Conservation (phyloP, 805 yeast species). For the Candida boidinii region DNA sequence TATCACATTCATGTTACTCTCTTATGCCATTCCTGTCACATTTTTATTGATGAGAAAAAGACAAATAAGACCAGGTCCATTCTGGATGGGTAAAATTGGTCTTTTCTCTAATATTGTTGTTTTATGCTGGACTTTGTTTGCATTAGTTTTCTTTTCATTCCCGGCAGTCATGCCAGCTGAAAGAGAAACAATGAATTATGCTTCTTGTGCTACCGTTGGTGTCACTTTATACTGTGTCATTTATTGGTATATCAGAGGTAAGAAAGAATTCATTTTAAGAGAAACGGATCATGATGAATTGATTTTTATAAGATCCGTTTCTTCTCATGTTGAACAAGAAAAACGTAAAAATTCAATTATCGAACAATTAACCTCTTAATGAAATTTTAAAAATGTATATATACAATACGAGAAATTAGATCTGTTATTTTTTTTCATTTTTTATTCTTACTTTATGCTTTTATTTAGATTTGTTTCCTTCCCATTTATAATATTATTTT, state of each 20-base stretch:
- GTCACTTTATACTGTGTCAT: constrained; percentile 32
- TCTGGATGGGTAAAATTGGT: constrained; percentile 56
- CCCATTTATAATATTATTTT: too few relatives aligned
- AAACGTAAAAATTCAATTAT: too few relatives aligned
- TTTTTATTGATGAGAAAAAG: constrained; percentile 42
- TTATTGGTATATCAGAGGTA: constrained; percentile 44
- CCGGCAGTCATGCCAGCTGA: constrained; percentile 58
- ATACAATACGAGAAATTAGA: too few relatives aligned
- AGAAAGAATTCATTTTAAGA: constrained; percentile 10
- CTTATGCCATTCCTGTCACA: constrained; percentile 47
- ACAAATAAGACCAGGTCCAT: constrained; percentile 54
- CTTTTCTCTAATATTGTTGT: constrained; percentile 39
- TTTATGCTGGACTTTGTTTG: constrained; percentile 49
- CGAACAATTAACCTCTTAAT: too few relatives aligned
- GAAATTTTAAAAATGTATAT: too few relatives aligned
- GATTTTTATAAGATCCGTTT: too few relatives aligned
- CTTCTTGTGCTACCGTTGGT: constrained; percentile 46
- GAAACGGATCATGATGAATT: constrained; percentile 7
- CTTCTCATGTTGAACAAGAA: too few relatives aligned
- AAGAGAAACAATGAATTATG: constrained; percentile 59
- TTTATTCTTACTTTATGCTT: too few relatives aligned
- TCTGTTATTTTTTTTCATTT: too few relatives aligned
- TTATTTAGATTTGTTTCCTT: too few relatives aligned
- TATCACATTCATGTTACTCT: constrained; percentile 46
- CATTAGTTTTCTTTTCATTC: constrained; percentile 53